Evolutionary conservation across 192 early-diverging fungal genomes (phyloP), one percentile per base, ranked within the genome.

Genomic region (Funneliformis mosseae): DNA sequence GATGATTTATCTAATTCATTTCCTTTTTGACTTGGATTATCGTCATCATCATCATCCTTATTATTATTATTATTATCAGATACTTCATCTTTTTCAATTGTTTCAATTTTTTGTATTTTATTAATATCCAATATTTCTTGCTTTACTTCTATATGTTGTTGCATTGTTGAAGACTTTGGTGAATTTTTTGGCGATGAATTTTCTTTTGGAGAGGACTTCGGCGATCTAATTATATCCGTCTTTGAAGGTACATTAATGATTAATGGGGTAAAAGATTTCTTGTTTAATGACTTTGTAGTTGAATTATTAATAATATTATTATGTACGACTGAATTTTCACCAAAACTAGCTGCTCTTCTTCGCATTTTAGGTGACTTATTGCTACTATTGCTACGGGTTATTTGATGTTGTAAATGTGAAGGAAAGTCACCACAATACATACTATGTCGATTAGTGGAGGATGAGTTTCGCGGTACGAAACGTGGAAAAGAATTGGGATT

Each of bases 391-490:
- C 12, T 45, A 27, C 42, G n/a, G n/a, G 11, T 39, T 39, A n/a
- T 39, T 25, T 74, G 45, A 45, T 74, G 68, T 25, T 38, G 68
- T 23, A 70, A 70, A 39, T n/a, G 10, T 45, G 38, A 16, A 25
- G 43, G 71, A 6, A 74, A 14, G 23, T 73, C 71, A 39, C 42
- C 71, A 59, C 48, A 21, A 74, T 74, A 60, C 46, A 75, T 39
- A 48, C 74, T 76, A 61, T 76, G 74, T 16, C 74, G 74, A 45
- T 45, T 76, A 33, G 41, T 46, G 7, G 23, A 76, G 27, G 50
- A 38, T 23, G n/a, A 21, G n/a, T 76, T 23, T 33, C 69, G n/a
- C 27, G 55, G 11, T 48, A 39, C 55, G 27, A 14, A 27, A 45
- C 21, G 42, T 38, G 64, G 25, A 33, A 38, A 67, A 67, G 64